phyloP scores from a whole-genome alignment of 2,329 filamentous ascomycete genomes.

The Blumeriella jaapii region DNA sequence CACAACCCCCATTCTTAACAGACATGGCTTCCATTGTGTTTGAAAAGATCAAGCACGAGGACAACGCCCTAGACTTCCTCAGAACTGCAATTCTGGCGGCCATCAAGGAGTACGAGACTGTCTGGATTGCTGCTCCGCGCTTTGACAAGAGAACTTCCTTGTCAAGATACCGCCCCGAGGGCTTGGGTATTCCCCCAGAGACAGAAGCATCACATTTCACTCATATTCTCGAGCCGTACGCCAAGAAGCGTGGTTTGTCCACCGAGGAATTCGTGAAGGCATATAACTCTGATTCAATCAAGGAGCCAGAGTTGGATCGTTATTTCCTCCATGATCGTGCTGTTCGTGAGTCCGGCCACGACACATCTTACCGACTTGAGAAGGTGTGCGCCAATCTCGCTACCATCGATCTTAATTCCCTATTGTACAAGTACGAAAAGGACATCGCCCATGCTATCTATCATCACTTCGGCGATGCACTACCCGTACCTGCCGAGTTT shows the following conservation, averaged over 20 bases:
- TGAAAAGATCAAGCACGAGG: slow-evolving; percentile 65
- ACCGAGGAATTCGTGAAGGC: slow-evolving; percentile 78
- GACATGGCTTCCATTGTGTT: slow-evolving; percentile 95
- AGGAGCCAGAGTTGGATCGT: slow-evolving; percentile 80
- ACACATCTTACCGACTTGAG: slow-evolving; percentile 90
- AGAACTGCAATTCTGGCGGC: slow-evolving; percentile 71
- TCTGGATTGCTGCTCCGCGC: slow-evolving; percentile 31
- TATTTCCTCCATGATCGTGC: slow-evolving; percentile 96
- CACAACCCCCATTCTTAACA: slow-evolving; percentile 91
- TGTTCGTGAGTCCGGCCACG: slow-evolving; percentile 91
- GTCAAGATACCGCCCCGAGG: slow-evolving; percentile 40
- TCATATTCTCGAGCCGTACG: slow-evolving; percentile 29
- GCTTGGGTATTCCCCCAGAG: slow-evolving; percentile 43
- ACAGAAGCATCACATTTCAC: slow-evolving; percentile 44
- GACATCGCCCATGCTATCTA: slow-evolving; percentile 86
- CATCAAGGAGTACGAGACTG: slow-evolving; percentile 57
- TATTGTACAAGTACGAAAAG: slow-evolving; percentile 93
- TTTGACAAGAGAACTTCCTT: slow-evolving; percentile 38
- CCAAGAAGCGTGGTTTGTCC: slow-evolving; percentile 56
- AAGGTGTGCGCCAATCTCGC: slow-evolving; percentile 78
- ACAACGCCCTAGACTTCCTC: slow-evolving; percentile 68
- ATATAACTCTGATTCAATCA: slow-evolving; percentile 69
- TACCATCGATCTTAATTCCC: slow-evolving; percentile 87
- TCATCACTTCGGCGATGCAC: slow-evolving; percentile 68
- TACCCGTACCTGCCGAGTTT: slow-evolving; percentile 76